Conservation (phyloP, 257 asterid species). For the Primulina tabacum region DNA sequence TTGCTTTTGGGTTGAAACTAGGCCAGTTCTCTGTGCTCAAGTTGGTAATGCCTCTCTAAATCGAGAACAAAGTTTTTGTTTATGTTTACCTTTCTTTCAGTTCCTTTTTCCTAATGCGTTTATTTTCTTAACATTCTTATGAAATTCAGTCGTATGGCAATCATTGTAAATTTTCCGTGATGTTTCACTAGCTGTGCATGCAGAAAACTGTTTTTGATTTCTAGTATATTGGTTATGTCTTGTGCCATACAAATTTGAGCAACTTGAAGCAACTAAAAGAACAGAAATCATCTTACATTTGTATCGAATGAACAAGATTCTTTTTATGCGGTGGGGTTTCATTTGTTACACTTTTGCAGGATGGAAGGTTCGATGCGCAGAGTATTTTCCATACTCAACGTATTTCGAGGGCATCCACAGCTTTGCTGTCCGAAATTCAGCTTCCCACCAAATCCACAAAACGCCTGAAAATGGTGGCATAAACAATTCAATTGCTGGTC, state of each 20-base stretch:
- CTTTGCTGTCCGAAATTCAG: slow-evolving; percentile 48
- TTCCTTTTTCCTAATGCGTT: slow-evolving; percentile 6
- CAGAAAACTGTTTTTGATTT: background rate
- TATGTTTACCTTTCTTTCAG: background rate
- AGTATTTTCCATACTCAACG: slow-evolving; percentile 64
- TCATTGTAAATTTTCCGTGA: background rate
- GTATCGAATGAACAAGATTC: background rate
- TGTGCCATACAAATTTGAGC: background rate
- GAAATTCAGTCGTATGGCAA: background rate
- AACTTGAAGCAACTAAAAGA: background rate
- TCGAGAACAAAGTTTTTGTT: background rate
- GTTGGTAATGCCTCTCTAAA: background rate
- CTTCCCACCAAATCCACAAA: slow-evolving; percentile 36
- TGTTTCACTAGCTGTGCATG: background rate
- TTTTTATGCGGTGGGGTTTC: slow-evolving; percentile 5
- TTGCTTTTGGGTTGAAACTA: background rate
- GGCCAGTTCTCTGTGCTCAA: background rate
- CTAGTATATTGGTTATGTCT: background rate
- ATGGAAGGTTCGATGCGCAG: slow-evolving; percentile 80
- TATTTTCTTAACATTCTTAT: background rate
- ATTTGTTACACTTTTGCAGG: slow-evolving; percentile 42
- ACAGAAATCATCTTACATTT: too few relatives aligned
- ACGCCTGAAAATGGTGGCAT: slow-evolving; percentile 49
- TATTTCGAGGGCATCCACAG: slow-evolving; percentile 74
- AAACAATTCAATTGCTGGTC: slow-evolving; percentile 30